Evolutionary conservation across 306 rosid genomes (phyloP).

Genomic region (Macrotyloma uniflorum): DNA sequence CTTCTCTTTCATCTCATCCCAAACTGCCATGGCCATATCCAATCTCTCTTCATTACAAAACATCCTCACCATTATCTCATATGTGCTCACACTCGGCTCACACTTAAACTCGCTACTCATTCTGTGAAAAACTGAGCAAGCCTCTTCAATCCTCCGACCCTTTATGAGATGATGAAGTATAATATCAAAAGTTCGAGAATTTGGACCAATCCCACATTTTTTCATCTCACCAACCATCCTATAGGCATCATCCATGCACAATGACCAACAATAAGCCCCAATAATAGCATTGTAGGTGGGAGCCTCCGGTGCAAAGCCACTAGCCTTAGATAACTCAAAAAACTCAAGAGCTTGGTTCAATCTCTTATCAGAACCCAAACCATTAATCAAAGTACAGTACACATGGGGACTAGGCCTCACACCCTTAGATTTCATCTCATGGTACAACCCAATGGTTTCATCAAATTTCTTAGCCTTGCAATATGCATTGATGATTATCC

Average conservation of each 20-base stretch:
- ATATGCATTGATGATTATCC: conserved; percentile 74
- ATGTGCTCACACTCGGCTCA: conserved; percentile 73
- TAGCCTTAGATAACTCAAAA: conserved; percentile 54
- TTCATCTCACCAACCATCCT: conserved; percentile 67
- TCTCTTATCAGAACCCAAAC: conserved; percentile 78
- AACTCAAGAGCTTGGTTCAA: conserved; percentile 71
- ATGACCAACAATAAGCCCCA: conserved; percentile 83
- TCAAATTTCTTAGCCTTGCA: conserved; percentile 67
- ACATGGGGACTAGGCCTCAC: conserved; percentile 71
- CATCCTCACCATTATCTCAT: conserved; percentile 80
- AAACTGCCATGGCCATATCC: conserved; percentile 66
- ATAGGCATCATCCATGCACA: conserved; percentile 58
- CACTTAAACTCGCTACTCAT: conserved; percentile 62
- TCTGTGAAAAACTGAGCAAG: conserved; percentile 60
- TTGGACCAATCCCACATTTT: conserved; percentile 64
- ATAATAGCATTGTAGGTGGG: conserved; percentile 88
- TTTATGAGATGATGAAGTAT: conserved; percentile 72
- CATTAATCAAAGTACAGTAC: conserved; percentile 77
- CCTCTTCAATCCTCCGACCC: conserved; percentile 62
- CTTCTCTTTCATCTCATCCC: conserved; percentile 72
- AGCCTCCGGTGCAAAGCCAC: conserved; percentile 60
- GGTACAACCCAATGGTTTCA: conserved; percentile 64
- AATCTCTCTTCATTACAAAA: conserved; percentile 62
- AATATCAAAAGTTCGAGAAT: conserved; percentile 76
- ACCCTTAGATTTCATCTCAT: conserved; percentile 59